Base-by-base conservation (phyloP, 805 yeast species). In the Yamadazyma philogaea region DNA sequence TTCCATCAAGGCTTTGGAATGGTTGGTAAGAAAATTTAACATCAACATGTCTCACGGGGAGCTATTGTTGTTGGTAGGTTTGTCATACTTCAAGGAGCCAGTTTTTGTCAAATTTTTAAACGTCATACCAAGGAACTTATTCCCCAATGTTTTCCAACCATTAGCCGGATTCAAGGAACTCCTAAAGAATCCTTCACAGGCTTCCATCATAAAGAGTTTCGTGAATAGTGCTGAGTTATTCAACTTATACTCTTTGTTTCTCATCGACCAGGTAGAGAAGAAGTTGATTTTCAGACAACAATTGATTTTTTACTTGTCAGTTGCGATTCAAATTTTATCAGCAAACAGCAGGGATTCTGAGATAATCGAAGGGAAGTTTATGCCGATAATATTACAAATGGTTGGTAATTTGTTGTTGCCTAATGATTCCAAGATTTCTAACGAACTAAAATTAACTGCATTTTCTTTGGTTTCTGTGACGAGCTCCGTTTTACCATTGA, bases 1-100 rank as follows among this genome's bases (percentile, higher is more conserved):
- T 18, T 76, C 96, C 2, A 56, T 87, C 38, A 82, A 82, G 53
- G 91, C 96, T 4, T 72, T 88, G 10, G 99, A 93, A 68, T 93
- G 99, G 99, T 78, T 90, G 18, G 83, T 93, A 15, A 83, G 99
- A 67, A 77, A 98, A 53, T 93, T 82, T 68, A 82, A 88, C 57
- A 79, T 88, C 51, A 90, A 93, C 59, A 72, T 86, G 37, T 82
- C 84, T 55, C 88, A 86, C 55, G 68, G 89, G 0, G 98, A 91
- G 60, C 59, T 71, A 42, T 57, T 93, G 24, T 57, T 93, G 34
- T 63, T 91, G 43, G 73, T 90, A 2, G 75, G 85, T 1, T 70
- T 93, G 51, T 95, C 96, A n/a, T 87, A 84, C 64, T 87, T 82
- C 63, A 78, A 75, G 51, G 72, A 78, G 30, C 82, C 89, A 0